Conservation (phyloP, 2,329 filamentous ascomycete genomes). For the Aspergillus fumigatiaffinis region DNA sequence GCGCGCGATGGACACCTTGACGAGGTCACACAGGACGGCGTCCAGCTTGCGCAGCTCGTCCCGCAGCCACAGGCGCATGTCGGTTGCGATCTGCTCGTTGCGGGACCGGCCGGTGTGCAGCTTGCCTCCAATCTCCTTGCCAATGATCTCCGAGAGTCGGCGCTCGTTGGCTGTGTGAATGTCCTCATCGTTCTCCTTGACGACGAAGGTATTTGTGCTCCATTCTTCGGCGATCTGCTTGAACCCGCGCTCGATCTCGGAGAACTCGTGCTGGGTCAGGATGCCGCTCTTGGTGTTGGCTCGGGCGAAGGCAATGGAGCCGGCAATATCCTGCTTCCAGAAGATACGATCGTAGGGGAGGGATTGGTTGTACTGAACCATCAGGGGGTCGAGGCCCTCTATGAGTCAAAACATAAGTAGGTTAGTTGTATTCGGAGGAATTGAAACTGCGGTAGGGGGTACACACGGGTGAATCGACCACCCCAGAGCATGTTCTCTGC, state of each 20-base stretch:
- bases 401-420: conserved; percentile 9
- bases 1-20: conserved; percentile 64
- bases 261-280: conserved; percentile 68
- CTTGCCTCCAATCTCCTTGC: conserved; percentile 80
- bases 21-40: conserved; percentile 61
- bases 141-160: conserved; percentile 76
- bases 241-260: conserved; percentile 69
- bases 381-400: conserved; percentile 80
- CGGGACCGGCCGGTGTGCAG: conserved; percentile 82
- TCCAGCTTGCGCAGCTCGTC: conserved; percentile 71
- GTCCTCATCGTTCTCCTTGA: conserved; percentile 48
- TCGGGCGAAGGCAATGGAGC: conserved; percentile 75
- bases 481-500: conserved; percentile 57
- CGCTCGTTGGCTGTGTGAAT: conserved; percentile 71
- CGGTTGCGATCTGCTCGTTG: conserved; percentile 86
- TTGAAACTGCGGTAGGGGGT: conserved; percentile 4
- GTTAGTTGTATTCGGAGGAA: conserved; percentile 17
- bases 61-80: conserved; percentile 86
- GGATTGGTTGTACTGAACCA: conserved; percentile 79
- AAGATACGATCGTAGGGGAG: conserved; percentile 75
- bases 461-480: conserved; percentile 56
- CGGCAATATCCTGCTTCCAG: conserved; percentile 75
- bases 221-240: conserved; percentile 49
- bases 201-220: conserved; percentile 35
- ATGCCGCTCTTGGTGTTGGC: conserved; percentile 75